Base-by-base conservation (phyloP, 192 early-diverging fungal genomes). In the Mortierella hygrophila region DNA sequence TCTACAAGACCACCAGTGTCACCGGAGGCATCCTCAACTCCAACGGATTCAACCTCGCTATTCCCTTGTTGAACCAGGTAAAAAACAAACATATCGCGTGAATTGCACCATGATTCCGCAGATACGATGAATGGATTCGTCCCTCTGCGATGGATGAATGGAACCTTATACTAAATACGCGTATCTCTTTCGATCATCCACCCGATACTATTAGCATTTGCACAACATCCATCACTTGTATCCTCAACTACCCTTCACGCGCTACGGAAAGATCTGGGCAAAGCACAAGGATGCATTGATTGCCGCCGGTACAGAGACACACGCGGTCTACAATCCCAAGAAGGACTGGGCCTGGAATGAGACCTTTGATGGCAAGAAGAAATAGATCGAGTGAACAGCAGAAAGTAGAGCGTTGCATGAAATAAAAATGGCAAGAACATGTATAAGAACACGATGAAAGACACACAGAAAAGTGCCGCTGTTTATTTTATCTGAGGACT, bases 161-260 rank as follows among this genome's bases (percentile, higher is more conserved):
- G 4, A 26, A 4, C 8, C n/a, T 57, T 57, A 4, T 55, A 55
- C 44, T 46, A 46, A 46, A 0, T 46, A 57, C 23, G n/a, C 55
- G n/a, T 26, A 26, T 26, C n/a, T 57, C 7, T 26, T 20, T 21
- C 16, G 4, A 26, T 26, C 54, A 16, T 23, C 55, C 9, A 1
- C 38, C 4, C 4, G 38, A 40, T 40, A 40, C 10, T 57, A 9
- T 23, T 26, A 57, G 23, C 83, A 85, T 46, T 35, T 84, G 73
- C 83, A 85, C 74, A 85, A 85, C 52, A 85, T 85, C 70, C 83
- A 85, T 21, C 83, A 80, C 32, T 37, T 85, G 37, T 85, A 85
- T 63, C 83, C 83, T 20, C 83, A 85, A 13, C 29, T 85, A 18
- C 83, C 83, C 46, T 85, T 85, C 47, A 85, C 83, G 0, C 78